Evolutionary conservation across 768 basidiomycete species (phyloP), one percentile per base, ranked within the genome.

Genomic region (Tylopilus vinaceipallidus): DNA sequence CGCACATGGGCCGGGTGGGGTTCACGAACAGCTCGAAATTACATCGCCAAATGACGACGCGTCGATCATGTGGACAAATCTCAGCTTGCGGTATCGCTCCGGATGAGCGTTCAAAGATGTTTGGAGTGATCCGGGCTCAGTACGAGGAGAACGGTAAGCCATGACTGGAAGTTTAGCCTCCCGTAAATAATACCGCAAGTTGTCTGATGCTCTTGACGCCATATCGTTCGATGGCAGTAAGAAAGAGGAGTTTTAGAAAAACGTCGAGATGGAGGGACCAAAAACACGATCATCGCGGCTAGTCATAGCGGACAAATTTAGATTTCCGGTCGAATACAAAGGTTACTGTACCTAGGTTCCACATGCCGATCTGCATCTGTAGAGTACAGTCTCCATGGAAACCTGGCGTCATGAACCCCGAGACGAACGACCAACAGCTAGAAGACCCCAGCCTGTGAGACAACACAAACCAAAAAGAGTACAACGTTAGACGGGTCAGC

Each of bases 41-140:
- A 62, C 53, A 17, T 68, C 59, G 32, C 64, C 55, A 33, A 82
- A 65, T 1, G 52, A 55, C 5, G 39, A 34, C 7, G 65, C 52
- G 13, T 63, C 45, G 45, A 79, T 60, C 9, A 53, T 51, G 26
- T 74, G 69, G 17, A 83, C 79, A 22, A 59, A 62, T 57, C 80
- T 78, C n/a, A 88, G 66, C 48, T 68, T 71, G 53, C 84, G 72
- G 66, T 78, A 79, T 10, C 63, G 52, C 45, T 80, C 77, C 10
- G 78, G 75, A 20, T 69, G 72, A 45, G 81, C 65, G 51, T 67
- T 57, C 19, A 78, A 44, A 26, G 49, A 41, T 41, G 20, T n/a
- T n/a, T 47, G 47, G n/a, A 47, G 45, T 12, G 51, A 36, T 6
- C 19, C 49, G 16, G 70, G 68, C 37, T 63, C 54, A 6, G 66